Base-by-base conservation (phyloP, 257 asterid genomes). In the Capsicum rhomboideum region DNA sequence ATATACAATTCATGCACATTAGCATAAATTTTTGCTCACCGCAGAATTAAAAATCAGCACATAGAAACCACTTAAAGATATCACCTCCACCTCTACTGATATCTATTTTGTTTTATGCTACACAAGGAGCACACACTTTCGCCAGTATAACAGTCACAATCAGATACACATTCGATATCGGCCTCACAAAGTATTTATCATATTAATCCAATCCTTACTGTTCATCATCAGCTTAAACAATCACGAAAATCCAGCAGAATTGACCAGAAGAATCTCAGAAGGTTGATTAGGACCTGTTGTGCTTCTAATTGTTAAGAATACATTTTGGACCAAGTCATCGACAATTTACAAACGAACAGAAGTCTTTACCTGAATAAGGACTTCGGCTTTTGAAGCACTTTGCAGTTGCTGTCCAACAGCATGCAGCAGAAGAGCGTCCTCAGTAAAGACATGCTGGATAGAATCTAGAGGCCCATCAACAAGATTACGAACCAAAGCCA, bases 401-500 rank as follows among this genome's bases (percentile, higher is more conserved):
- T 85, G 89, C 69, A 92, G 82, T 85, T 91, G 97, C 91, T 88
- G 91, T 77, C 94, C 96, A 83, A 93, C 91, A 87, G 97, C 90
- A 90, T 86, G 93, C 84, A 94, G 87, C 87, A 96, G 90, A 85
- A 86, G 89, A 61, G 86, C 87, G 52, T 89, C 94, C 85, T 92
- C 98, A 72, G 90, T 90, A 88, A 96, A 90, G 63, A 92, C 93
- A 88, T 88, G 92, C 55, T 93, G 88, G 21, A 91, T 85, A 74
- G 94, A 91, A 87, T 91, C 89, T 13, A 85, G 37, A 86, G 92
- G 82, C 63, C 99, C 98, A 88, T 91, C 98, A 85, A 94, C 92
- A 49, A 96, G 95, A 88, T 94, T 96, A 82, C 98, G 86, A 82
- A 90, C 87, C 85, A 96, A 87, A 84, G 96, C 94, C 87, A 94